Evolutionary conservation across 2,329 filamentous ascomycete genomes (phyloP).

Genomic region (Capronia americana): DNA sequence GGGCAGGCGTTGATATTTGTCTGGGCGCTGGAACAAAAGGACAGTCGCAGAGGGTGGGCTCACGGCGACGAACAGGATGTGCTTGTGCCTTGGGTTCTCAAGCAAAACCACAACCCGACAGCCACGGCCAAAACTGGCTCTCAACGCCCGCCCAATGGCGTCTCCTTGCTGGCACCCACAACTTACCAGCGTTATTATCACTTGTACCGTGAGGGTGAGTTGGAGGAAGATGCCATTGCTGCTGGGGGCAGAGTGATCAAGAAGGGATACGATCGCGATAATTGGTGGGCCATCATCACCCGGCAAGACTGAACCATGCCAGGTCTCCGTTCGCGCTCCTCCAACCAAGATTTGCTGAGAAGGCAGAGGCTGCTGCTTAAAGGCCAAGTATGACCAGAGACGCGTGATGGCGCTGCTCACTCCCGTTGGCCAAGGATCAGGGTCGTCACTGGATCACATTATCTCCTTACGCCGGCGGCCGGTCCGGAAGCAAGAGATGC

Average conservation of each 20-base stretch:
- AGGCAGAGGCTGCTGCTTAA: not conserved
- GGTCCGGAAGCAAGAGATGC: slow-evolving; percentile 9
- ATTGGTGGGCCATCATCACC: slow-evolving; percentile 77
- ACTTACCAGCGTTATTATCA: slow-evolving; percentile 94
- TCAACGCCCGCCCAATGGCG: not conserved
- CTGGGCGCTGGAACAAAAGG: slow-evolving; percentile 92
- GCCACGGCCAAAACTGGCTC: not conserved
- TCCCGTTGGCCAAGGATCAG: not conserved
- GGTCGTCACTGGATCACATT: slow-evolving; percentile 19
- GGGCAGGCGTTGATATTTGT: slow-evolving; percentile 84
- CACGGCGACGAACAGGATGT: slow-evolving; percentile 84
- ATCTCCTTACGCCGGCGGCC: slow-evolving; percentile 13
- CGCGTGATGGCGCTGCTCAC: not conserved
- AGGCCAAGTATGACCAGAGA: not conserved
- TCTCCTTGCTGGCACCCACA: slow-evolving; percentile 39
- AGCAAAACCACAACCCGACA: slow-evolving; percentile 39
- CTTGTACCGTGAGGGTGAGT: slow-evolving; percentile 82
- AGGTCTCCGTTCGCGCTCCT: not conserved
- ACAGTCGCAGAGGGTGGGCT: slow-evolving; percentile 87
- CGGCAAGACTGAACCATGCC: slow-evolving; percentile 23
- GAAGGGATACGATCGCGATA: slow-evolving; percentile 92
- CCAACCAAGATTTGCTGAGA: not conserved
- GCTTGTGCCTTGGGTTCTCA: slow-evolving; percentile 93
- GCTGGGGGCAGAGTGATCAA: slow-evolving; percentile 79
- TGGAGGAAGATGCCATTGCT: slow-evolving; percentile 76